Base-by-base conservation (phyloP, 2,329 filamentous ascomycete species). In the Epicoccum sorghinum region DNA sequence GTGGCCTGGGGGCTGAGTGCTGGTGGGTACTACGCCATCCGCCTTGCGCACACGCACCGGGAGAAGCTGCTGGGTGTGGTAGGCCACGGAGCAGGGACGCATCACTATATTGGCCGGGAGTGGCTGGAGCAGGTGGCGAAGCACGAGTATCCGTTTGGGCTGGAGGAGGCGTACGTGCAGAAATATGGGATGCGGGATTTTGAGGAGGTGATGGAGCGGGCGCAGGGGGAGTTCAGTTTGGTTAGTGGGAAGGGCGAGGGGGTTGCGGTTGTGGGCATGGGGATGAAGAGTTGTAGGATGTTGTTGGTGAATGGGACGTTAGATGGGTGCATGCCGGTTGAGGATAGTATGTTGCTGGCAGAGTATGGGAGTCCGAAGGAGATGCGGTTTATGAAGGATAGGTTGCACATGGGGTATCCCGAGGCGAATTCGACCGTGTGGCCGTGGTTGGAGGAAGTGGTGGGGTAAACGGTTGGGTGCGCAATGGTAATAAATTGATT, bases 321-420 rank as follows among this genome's bases (percentile, higher is more conserved):
- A 27, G 83, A 86, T 66, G 83, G 83, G 66, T 84, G 85, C 57
- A 86, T 86, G 72, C 83, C 83, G 0, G 79, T 86, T 24, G 83
- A 86, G 65, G 83, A 86, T 67, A 80, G 81, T 50, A 79, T 82
- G 62, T 65, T 85, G 49, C 75, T 81, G 23, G 66, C 83, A 8
- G 76, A 80, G 56, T 79, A 81, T 64, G 83, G 82, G 7, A 67
- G 72, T 3, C 77, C 80, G 7, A 86, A 85, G 72, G 77, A 82
- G 66, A 81, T 77, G 50, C 75, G 73, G 25, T 79, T 81, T 40
- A 66, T 81, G 0, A 55, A 67, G n/a, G 69, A 67, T 0, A 73
- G 71, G 45, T 71, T 75, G 63, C 79, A 82, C 59, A 82, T 82
- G 79, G 79, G 79, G 39, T 70, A 71, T 61, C 70, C 70, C 0